Evolutionary conservation across 2,329 filamentous ascomycete species (phyloP), one percentile per base, ranked within the genome.

Genomic region (Aspergillus glaucus): DNA sequence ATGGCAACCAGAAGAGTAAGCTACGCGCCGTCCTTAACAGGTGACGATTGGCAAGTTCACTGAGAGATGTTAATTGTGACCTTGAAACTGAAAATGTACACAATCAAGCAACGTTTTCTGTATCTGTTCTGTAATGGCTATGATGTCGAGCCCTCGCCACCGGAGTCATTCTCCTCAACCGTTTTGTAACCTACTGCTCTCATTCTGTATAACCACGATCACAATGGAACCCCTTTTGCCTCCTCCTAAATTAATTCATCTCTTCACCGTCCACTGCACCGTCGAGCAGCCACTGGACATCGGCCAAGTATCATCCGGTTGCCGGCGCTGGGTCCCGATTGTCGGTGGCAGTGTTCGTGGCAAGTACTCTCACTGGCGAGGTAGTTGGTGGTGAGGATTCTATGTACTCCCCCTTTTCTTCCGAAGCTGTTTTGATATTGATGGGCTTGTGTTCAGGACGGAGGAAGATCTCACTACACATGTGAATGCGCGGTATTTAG

Each of bases 401-500:
- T 12, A 61, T 61, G 60, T 62, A 52, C 19, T 43, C 17, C 4
- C 43, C 36, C 24, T n/a, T 28, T 1, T 44, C 1, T 12, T 10
- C 12, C 5, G 42, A 37, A 30, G 19, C 39, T 6, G 3, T 17
- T 14, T 12, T 7, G n/a, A 4, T 46, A 39, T 48, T 28, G 36
- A 40, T 22, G 15, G 14, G 43, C 50, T 24, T 41, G 37, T 22
- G 15, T 10, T 6, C 15, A 62, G 59, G 60, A 36, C 62, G 4
- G 59, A 62, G 1, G 59, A 62, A 24, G 57, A 57, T 17, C 56
- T 61, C n/a, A 62, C 59, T 1, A 59, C 57, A 12, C 59, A 62
- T 48, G 58, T 61, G 14, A 61, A 61, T 42, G 58, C 60, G 7
- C 60, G 58, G 14, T 59, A 62, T 32, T 55, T 62, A 12, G 57